A percentile compares a stretch with the other conserved stretches of the same genome.
These are phyloP conservation scores for Termitomyces sp. DNA, from an alignment of 768 basidiomycete species.

Conservation along the genomic window DNA sequence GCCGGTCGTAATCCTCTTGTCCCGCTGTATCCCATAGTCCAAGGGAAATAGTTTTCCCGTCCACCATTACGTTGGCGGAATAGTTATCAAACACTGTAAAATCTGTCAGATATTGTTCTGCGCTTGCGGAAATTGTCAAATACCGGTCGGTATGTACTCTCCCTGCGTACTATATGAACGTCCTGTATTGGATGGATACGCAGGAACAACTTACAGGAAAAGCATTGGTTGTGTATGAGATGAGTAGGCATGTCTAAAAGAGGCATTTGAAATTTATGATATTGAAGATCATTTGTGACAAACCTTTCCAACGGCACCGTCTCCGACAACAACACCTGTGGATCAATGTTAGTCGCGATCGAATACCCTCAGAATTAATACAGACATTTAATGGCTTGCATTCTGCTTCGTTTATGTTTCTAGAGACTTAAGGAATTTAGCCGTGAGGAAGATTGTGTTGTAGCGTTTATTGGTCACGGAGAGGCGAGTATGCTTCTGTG, in stretches of 20 bases:
- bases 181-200: conserved; percentile 8
- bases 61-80: conserved; percentile 97
- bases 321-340: conserved; percentile 94
- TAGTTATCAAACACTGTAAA: conserved; percentile 94
- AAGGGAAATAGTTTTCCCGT: conserved; percentile 96
- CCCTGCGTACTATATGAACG: conserved; percentile 44
- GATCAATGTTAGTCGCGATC: conserved; percentile 25
- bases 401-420: conserved; percentile 30
- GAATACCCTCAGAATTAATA: conserved; percentile 7
- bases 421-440: conserved; percentile 12
- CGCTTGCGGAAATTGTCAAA: background rate
- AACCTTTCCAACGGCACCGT: conserved; percentile 98
- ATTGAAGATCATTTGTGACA: conserved; percentile 20
- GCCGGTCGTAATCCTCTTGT: conserved; percentile 98
- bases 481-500: conserved; percentile 11
- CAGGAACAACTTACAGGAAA: conserved; percentile 66
- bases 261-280: conserved; percentile 15
- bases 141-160: conserved; percentile 95
- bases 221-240: conserved; percentile 98
- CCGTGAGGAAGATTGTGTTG: conserved; percentile 15
- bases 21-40: conserved; percentile 99
- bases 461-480: conserved; percentile 17
- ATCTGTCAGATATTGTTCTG: conserved; percentile 8
- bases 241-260: conserved; percentile 90
- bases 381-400: conserved; percentile 93